A percentile compares a stretch with the other conserved stretches of the same genome.
phyloP scores from a whole-genome alignment of 176 grass and related monocot species.

The Cenchrus americanus region DNA sequence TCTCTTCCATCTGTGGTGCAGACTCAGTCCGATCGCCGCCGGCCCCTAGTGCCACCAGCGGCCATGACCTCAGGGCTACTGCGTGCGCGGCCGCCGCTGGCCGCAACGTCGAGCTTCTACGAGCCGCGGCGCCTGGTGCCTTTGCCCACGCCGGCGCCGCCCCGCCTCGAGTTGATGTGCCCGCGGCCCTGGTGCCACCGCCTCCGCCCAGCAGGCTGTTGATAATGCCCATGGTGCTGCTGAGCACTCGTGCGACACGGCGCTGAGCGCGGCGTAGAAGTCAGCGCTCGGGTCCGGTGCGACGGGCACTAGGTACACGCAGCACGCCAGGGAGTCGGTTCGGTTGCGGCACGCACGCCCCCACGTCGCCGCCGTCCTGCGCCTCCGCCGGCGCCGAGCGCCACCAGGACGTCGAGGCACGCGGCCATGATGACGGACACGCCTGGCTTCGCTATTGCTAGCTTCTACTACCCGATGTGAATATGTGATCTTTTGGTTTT shows the following conservation, averaged over 20 bases:
- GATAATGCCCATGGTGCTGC: slow-evolving; percentile 77
- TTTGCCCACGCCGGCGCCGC: too few species aligned
- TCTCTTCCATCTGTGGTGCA: too few species aligned
- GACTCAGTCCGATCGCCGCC: too few species aligned
- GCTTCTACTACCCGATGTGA: not conserved
- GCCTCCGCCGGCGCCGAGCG: slow-evolving; percentile 8
- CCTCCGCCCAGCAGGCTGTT: slow-evolving; percentile 58
- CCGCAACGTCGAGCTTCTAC: too few species aligned
- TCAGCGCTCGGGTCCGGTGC: slow-evolving; percentile 62
- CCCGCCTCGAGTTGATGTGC: too few species aligned
- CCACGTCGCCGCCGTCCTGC: slow-evolving; percentile 8
- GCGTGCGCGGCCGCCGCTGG: too few species aligned
- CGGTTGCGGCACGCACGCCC: slow-evolving; percentile 60
- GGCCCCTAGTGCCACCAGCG: too few species aligned
- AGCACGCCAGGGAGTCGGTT: slow-evolving; percentile 56
- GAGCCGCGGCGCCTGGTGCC: too few species aligned
- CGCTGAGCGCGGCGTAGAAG: slow-evolving; percentile 67
- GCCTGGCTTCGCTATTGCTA: slow-evolving; percentile 20
- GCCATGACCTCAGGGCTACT: too few species aligned
- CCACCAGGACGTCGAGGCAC: slow-evolving; percentile 36
- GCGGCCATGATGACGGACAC: not conserved
- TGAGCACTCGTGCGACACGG: slow-evolving; percentile 61
- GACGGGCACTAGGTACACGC: slow-evolving; percentile 64
- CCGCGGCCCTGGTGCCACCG: too few species aligned
- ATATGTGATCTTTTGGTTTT: not conserved